These are phyloP conservation scores for Wickerhamiella parazyma DNA, from an alignment of 805 yeast species.

Conservation along the genomic window DNA sequence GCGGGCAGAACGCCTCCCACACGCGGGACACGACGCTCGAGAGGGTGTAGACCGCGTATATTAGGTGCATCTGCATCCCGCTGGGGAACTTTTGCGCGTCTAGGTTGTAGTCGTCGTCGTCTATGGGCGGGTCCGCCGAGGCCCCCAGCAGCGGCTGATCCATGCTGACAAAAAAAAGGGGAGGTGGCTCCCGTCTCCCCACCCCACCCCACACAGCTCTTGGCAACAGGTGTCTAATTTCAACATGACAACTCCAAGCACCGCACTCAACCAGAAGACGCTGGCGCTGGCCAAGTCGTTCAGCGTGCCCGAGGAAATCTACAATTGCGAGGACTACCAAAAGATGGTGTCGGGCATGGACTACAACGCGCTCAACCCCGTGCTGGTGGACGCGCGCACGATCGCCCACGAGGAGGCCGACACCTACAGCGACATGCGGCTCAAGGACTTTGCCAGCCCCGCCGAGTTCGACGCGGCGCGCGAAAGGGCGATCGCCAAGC, in stretches of 20 bases:
- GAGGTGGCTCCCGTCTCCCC: too few species aligned
- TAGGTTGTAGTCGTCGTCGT: constrained; percentile 20
- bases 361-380: constrained; percentile 2
- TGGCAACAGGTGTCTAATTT: too few species aligned
- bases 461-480: constrained; percentile 29
- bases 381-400: constrained; percentile 18
- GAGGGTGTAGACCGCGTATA: constrained; percentile 13
- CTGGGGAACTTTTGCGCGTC: constrained; percentile 20
- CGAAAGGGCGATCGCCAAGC: constrained; percentile 24
- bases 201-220: too few species aligned
- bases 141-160: constrained; percentile 15
- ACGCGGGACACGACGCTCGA: constrained; percentile 11
- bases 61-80: constrained; percentile 17
- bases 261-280: background rate
- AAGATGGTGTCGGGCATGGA: constrained; percentile 6
- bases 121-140: constrained; percentile 21
- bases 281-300: background rate
- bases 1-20: constrained; percentile 14
- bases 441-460: constrained; percentile 15
- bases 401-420: constrained; percentile 23
- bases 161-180: too few species aligned
- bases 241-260: background rate
- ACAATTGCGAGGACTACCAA: background rate
- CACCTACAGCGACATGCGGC: constrained; percentile 22
- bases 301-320: background rate